A percentile compares a stretch with the other conserved stretches of the same genome.
Evolutionary conservation across 1,139 yeast genomes (phyloP).

Genomic region (Taphrina confusa): DNA sequence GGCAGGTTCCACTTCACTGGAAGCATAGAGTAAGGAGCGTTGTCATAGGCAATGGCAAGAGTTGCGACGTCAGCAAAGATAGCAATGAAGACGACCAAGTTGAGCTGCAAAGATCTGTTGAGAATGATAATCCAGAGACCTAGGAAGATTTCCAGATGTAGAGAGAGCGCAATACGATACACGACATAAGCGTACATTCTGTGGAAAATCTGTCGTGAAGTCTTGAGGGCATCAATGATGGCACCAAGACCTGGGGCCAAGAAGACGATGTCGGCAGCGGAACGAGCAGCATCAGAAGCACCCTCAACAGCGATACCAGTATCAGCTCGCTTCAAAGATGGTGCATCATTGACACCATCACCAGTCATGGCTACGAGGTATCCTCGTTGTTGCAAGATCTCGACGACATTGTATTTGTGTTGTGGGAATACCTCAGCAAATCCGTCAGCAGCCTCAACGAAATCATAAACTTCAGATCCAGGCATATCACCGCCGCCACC

Average conservation of each 20-base stretch:
- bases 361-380: conserved; percentile 81
- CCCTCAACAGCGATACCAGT: conserved; percentile 83
- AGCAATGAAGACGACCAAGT: conserved; percentile 72
- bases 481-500: conserved; percentile 76
- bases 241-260: conserved; percentile 79
- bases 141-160: conserved; percentile 70
- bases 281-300: conserved; percentile 78
- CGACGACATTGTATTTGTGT: conserved; percentile 78
- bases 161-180: conserved; percentile 74
- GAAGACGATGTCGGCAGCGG: conserved; percentile 79
- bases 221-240: conserved; percentile 72
- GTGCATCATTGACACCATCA: conserved; percentile 80
- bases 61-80: conserved; percentile 78
- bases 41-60: conserved; percentile 73
- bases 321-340: conserved; percentile 76
- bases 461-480: conserved; percentile 72
- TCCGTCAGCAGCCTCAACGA: conserved; percentile 78
- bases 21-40: conserved; percentile 94
- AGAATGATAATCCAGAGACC: conserved; percentile 75
- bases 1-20: conserved; percentile 99
- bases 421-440: conserved; percentile 82
- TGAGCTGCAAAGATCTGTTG: conserved; percentile 64
- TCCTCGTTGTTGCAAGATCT: conserved; percentile 73
- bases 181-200: conserved; percentile 78
- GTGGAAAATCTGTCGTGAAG: conserved; percentile 79